Evolutionary conservation across 495 filamentous ascomycete genomes (phyloP), one percentile per base, ranked within the genome.

Genomic region (Aspergillus sclerotioniger): DNA sequence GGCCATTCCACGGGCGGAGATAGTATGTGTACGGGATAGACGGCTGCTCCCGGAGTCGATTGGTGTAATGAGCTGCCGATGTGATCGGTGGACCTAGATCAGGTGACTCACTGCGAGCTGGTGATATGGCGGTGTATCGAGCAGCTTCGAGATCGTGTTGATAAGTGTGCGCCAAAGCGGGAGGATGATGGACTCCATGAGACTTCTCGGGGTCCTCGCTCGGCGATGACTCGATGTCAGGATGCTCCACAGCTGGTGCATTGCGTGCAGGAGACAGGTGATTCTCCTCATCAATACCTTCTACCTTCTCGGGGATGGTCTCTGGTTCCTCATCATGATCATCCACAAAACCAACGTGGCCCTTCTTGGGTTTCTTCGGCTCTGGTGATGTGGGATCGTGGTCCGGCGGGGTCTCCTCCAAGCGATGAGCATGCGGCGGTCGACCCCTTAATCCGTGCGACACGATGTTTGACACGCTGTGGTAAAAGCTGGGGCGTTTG

Each of bases 1-100:
- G 79, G 0, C 94, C 93, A 65, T 89, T 86, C 75, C 82, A 95
- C 0, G 88, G 78, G 56, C 77, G 84, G 1, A 97, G 81, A 25
- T 85, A 84, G 60, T 91, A 84, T 1, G 74, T 35, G 63, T 88
- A 97, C 0, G 90, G 84, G 43, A 88, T 82, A 1, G 81, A 81
- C 0, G 87, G 84, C 16, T 76, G 77, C 35, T 74, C 74, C 35
- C 83, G 83, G 8, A 90, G 79, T 20, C 73, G 70, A 35, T 79
- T 79, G 0, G 87, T 90, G 68, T 91, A 91, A 16, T 66, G 71
- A 6, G 69, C 53, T 1, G 68, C 58, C 15, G 68, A 52, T 12
- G 52, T 69, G 17, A 70, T 28, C n/a, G 57, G 62, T 20, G 56
- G 35, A 5, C 59, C 58, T 8, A 70, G 69, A 8, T 69, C 70